These are phyloP conservation scores for Neonectria hederae DNA, from an alignment of 2,329 filamentous ascomycete species.

Conservation along the genomic window DNA sequence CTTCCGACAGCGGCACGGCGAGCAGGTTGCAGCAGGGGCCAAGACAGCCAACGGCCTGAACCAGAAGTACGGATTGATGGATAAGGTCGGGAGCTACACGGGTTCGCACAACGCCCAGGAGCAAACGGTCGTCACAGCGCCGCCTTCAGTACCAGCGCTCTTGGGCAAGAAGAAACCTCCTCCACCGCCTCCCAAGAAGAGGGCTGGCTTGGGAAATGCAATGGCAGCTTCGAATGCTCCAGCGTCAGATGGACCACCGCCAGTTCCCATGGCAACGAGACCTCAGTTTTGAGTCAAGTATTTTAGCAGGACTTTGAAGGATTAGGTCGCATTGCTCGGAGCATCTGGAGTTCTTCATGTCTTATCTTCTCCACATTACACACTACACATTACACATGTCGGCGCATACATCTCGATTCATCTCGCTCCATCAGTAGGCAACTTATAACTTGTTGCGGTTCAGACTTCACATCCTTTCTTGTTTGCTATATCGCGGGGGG, in stretches of 20 bases:
- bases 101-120: constrained; percentile 31
- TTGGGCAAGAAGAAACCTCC: constrained; percentile 64
- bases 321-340: constrained; percentile 25
- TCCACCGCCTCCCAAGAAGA: constrained; percentile 64
- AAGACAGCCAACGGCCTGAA: constrained; percentile 66
- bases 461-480: constrained; percentile 26
- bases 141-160: constrained; percentile 28
- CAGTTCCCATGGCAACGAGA: constrained; percentile 62
- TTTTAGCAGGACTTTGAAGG: background rate
- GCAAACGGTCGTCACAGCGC: constrained; percentile 9
- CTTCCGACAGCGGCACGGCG: constrained; percentile 75
- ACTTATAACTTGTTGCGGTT: constrained; percentile 4
- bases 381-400: background rate
- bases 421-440: background rate
- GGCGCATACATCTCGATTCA: background rate
- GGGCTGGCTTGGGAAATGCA: constrained; percentile 49
- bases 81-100: constrained; percentile 47
- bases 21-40: constrained; percentile 70
- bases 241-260: constrained; percentile 54
- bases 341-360: constrained; percentile 23
- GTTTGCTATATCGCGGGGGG: constrained; percentile 33
- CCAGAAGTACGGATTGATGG: constrained; percentile 67
- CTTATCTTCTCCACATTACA: background rate
- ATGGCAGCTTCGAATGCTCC: constrained; percentile 19
- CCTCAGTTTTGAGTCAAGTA: constrained; percentile 53